Evolutionary conservation across 805 yeast species (phyloP), one percentile per base, ranked within the genome.

Genomic region (Tetrapisispora fleetii): DNA sequence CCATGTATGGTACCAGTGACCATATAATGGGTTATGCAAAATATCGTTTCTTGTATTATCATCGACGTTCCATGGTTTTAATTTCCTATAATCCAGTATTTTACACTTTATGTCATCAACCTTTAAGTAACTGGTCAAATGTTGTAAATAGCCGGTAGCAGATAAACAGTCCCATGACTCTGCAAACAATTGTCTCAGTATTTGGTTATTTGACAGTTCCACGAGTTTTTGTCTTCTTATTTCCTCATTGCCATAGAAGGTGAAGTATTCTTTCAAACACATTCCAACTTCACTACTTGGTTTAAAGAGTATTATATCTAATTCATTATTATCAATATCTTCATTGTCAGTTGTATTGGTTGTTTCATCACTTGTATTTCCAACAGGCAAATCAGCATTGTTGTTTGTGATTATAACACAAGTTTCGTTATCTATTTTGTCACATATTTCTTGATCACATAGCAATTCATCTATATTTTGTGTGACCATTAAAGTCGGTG

Each of bases 401-500:
- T 42, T 28, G 49, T 64, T 64, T n/a, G 63, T 57, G 33, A 64
- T 52, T 40, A 64, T 45, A 2, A 65, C 65, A 49, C 68, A 65
- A 1, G 67, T 65, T 48, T 65, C 69, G 47, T 65, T 65, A 48
- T 65, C 69, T 35, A 64, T 62, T 46, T 63, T 66, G 24, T 56
- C 52, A 38, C 55, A 50, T 7, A 63, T 54, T 39, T 57, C 61
- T 19, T 54, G 52, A 16, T 53, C 51, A 5, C 53, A 56, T 24
- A 64, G 50, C 32, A 64, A 54, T 44, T 62, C 67, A 45, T 64
- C 68, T 22, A 61, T 55, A 46, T 62, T 63, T 37, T 58, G 54
- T 18, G 58, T 43, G 5, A 62, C 55, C 55, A 62, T 48, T 27
- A 62, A 54, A 11, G 58, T 55, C 8, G 68, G 67, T 3, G 67